Evolutionary conservation across 352 stramenopile genomes (phyloP), one percentile per base, ranked within the genome.

Genomic region (Hyaloperonospora arabidopsidis): DNA sequence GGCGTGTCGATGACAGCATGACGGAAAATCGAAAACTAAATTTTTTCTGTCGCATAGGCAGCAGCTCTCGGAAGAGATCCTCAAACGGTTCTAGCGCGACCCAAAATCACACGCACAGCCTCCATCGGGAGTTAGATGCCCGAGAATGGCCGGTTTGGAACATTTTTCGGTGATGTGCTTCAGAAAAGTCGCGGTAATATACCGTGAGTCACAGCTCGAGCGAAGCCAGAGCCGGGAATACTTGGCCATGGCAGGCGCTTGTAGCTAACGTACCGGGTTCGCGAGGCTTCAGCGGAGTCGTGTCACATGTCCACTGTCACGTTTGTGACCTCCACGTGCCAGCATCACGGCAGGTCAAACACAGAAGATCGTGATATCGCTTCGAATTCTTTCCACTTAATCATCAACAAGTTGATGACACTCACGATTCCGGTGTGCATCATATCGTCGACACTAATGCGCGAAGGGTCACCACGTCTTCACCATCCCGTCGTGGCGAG

Each of bases 131-230:
- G 61, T 53, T 51, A 58, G 61, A 65, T 58, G 55, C 34, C 49
- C 54, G 15, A 19, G 45, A 54, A 36, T 22, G 45, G 57, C 40
- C 61, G 64, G 55, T 47, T 66, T 48, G 62, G 57, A 52, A 53
- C 57, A 59, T 59, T 63, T 58, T 23, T 48, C 40, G 32, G 34
- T 49, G 62, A 69, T 70, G 57, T 70, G 62, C 52, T 59, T 59
- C 59, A 67, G 59, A 66, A 58, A 22, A 56, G 59, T 58, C 58
- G 56, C 23, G 35, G 46, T 21, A 49, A 29, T 19, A 50, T 47
- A 32, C 25, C 32, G 54, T 52, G 55, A 61, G 25, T 32, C 25
- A 32, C 25, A 32, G 25, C 25, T 32, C 25, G 22, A 56, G 48
- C 56, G 51, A 59, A 65, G 61, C 51, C 61, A 38, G 61, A 65